phyloP scores from a whole-genome alignment of 352 stramenopile genomes.

The Phytophthora fragariaefolia region DNA sequence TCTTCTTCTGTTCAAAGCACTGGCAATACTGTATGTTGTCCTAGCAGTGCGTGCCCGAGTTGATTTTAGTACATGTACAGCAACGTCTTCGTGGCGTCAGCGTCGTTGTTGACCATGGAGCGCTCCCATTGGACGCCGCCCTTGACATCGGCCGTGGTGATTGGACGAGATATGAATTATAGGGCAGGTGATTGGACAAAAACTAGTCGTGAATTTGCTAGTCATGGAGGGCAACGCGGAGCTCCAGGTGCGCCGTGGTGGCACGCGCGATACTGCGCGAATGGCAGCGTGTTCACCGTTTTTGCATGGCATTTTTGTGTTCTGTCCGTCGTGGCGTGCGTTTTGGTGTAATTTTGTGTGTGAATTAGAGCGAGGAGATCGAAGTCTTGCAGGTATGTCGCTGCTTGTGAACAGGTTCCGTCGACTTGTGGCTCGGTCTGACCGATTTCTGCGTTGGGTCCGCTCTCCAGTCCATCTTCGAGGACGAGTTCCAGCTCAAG shows the following conservation, averaged over 20 bases:
- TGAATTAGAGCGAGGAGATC: slow-evolving; percentile 70
- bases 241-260: slow-evolving; percentile 49
- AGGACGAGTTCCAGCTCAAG: slow-evolving; percentile 67
- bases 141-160: too few relatives aligned
- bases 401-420: neutral
- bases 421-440: neutral
- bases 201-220: slow-evolving; percentile 17
- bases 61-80: too few relatives aligned
- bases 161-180: slow-evolving; percentile 27
- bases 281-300: neutral
- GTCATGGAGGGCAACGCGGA: slow-evolving; percentile 49
- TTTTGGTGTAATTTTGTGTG: slow-evolving; percentile 15
- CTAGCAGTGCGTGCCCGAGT: too few relatives aligned
- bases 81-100: too few relatives aligned
- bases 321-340: slow-evolving; percentile 4
- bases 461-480: slow-evolving; percentile 72
- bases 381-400: slow-evolving; percentile 70
- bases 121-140: too few relatives aligned
- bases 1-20: too few relatives aligned
- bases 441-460: neutral
- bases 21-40: too few relatives aligned
- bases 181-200: slow-evolving; percentile 40
- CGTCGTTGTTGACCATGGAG: too few relatives aligned
- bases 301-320: neutral
- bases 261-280: neutral